Base-by-base conservation (phyloP, 352 stramenopile species). In the Phytopythium sindhum region DNA sequence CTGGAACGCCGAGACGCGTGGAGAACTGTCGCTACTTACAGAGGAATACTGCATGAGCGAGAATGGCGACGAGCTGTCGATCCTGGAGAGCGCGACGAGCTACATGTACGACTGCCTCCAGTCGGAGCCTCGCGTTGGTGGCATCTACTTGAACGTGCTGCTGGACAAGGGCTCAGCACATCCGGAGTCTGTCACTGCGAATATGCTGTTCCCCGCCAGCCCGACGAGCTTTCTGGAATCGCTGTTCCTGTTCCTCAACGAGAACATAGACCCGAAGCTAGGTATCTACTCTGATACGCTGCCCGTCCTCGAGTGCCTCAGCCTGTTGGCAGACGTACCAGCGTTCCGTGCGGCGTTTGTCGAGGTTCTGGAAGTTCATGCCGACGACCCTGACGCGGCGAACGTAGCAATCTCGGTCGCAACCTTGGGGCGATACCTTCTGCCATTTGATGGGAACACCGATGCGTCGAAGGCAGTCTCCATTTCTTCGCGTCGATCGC, bases 61-160 rank as follows among this genome's bases (percentile, higher is more conserved):
- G 21, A 75, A 61, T 61, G 77, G 68, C 17, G 75, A 91, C 37
- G 80, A 79, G 31, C 50, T 91, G 42, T 84, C 78, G 0, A 85
- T 92, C 57, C 50, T 94, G 59, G 85, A 94, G 58, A 89, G 66
- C 53, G 74, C 81, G 6, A 80, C 74, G 1, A 89, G 77, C 60
- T 82, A 94, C 68, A 90, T 91, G 78, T 94, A 94, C 61, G 83
- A 92, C 67, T 90, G 83, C 57, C 56, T 94, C 14, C 87, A 86
- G 45, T 70, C 73, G 9, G 83, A 94, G 29, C 83, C 85, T 12
- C 75, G 77, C 29, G 74, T 92, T 48, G 83, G 81, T 37, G 83
- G 81, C 11, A 88, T 94, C 19, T 94, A 89, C 63, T 54, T 94
- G 21, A 67, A 72, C 3, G 78, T 92, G 44, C 63, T 94, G 29